phyloP scores from a whole-genome alignment of 1,284 basidiomycete genomes.

The Apiotrichum veenhuisii region DNA sequence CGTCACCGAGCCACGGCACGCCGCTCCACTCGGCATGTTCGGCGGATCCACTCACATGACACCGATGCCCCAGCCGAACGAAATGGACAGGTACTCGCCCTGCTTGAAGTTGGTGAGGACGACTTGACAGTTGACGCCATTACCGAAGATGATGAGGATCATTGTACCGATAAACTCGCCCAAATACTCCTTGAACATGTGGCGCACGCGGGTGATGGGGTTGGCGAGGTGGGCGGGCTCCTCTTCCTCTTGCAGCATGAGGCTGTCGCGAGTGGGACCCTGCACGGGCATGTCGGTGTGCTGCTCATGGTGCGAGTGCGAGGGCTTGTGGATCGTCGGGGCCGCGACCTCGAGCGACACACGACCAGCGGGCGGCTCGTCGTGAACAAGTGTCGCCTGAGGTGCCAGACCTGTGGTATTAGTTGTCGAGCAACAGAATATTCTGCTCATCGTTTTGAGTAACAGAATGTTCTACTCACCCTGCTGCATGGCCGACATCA shows the following conservation, averaged over 20 bases:
- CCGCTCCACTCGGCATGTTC: not conserved
- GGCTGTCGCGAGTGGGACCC: not conserved
- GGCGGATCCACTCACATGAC: constrained; percentile 12
- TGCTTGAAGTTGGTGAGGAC: constrained; percentile 10
- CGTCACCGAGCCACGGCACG: not conserved
- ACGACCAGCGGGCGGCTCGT: not conserved
- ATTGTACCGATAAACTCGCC: constrained; percentile 19
- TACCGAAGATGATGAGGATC: constrained; percentile 18
- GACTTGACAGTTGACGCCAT: constrained; percentile 19
- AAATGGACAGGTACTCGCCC: constrained; percentile 12
- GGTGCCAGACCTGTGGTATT: not conserved
- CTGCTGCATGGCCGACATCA: constrained; percentile 7
- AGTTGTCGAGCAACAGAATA: not conserved
- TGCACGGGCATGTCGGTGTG: no score
- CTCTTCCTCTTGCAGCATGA: not conserved
- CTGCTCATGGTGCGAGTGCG: not conserved
- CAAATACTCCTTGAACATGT: constrained; percentile 7
- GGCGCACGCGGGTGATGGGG: constrained; percentile 4
- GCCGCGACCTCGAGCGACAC: not conserved
- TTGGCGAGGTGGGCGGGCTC: constrained; percentile 1
- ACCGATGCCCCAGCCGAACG: constrained; percentile 19
- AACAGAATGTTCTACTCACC: constrained; percentile 2
- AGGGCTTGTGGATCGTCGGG: no score
- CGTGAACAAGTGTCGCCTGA: not conserved
- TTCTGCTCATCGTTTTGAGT: constrained; percentile 1